phyloP scores from a whole-genome alignment of 2,329 filamentous ascomycete species.

The Fusarium sp. region DNA sequence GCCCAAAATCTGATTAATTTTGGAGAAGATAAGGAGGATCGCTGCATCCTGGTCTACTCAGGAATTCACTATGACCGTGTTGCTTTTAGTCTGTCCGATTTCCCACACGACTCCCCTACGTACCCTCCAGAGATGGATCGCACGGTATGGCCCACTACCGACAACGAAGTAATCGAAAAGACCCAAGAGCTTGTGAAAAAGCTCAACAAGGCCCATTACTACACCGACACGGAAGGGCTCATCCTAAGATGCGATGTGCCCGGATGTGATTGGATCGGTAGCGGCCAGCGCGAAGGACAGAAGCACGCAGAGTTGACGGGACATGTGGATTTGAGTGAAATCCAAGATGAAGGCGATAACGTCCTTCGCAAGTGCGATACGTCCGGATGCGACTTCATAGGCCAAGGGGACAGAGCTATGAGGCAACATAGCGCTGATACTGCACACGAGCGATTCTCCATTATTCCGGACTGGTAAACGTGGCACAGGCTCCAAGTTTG shows the following conservation, averaged over 20 bases:
- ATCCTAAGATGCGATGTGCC: slow-evolving; percentile 80
- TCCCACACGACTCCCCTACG: slow-evolving; percentile 68
- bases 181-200: slow-evolving; percentile 76
- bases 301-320: slow-evolving; percentile 74
- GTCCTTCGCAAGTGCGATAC: slow-evolving; percentile 84
- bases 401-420: slow-evolving; percentile 75
- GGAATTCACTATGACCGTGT: slow-evolving; percentile 96
- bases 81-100: slow-evolving; percentile 77
- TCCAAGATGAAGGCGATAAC: slow-evolving; percentile 85
- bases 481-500: neutral
- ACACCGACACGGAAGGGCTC: slow-evolving; percentile 88
- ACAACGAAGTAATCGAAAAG: slow-evolving; percentile 78
- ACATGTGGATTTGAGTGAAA: slow-evolving; percentile 71
- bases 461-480: slow-evolving; percentile 56
- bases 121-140: slow-evolving; percentile 82
- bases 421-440: slow-evolving; percentile 72
- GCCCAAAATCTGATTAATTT: slow-evolving; percentile 68
- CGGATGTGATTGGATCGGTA: slow-evolving; percentile 76
- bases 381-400: slow-evolving; percentile 72
- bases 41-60: slow-evolving; percentile 89
- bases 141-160: slow-evolving; percentile 67
- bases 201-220: slow-evolving; percentile 83
- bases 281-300: slow-evolving; percentile 74
- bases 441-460: slow-evolving; percentile 66
- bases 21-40: slow-evolving; percentile 78